A percentile compares a stretch with the other conserved stretches of the same genome.
Evolutionary conservation across 139 green algal genomes (phyloP).

Genomic region (Closterium sp.): DNA sequence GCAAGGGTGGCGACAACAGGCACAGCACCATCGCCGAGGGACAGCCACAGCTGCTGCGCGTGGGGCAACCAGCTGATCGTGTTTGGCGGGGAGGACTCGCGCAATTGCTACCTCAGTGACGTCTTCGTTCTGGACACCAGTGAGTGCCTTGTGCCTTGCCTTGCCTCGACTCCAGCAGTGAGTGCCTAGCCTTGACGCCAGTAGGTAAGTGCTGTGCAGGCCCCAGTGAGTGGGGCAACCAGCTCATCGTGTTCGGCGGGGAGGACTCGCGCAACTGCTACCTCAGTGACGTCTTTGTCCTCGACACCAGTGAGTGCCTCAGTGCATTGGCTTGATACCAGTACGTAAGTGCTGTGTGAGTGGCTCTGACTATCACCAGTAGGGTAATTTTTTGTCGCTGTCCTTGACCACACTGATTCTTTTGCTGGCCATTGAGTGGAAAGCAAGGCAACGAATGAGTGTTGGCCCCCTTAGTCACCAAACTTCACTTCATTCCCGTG

Average conservation of each 20-base stretch:
- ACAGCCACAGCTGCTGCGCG: conserved; percentile 41
- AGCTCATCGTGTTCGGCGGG: conserved; percentile 37
- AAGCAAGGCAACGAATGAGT: not conserved
- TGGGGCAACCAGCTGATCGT: conserved; percentile 39
- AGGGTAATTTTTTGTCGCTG: too few species aligned
- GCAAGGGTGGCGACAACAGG: not conserved
- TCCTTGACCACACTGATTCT: too few species aligned
- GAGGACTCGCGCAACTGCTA: conserved; percentile 39
- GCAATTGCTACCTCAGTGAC: conserved; percentile 40
- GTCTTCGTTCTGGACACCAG: conserved; percentile 21
- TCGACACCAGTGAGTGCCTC: conserved; percentile 3
- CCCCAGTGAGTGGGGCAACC: conserved; percentile 11
- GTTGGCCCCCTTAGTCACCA: too few species aligned
- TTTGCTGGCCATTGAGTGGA: not conserved
- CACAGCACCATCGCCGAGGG: not conserved
- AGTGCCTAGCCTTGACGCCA: too few species aligned
- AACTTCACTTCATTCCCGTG: not conserved
- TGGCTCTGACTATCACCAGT: too few species aligned
- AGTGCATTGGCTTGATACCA: too few species aligned
- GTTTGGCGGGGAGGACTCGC: conserved; percentile 32
- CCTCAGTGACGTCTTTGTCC: conserved; percentile 26
- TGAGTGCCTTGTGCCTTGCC: conserved; percentile 4
- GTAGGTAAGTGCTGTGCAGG: too few species aligned
- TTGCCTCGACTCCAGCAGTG: too few species aligned
- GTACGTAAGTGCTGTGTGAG: too few species aligned